Evolutionary conservation across 768 basidiomycete species (phyloP), one percentile per base, ranked within the genome.

Genomic region (Rhodotorula babjevae): DNA sequence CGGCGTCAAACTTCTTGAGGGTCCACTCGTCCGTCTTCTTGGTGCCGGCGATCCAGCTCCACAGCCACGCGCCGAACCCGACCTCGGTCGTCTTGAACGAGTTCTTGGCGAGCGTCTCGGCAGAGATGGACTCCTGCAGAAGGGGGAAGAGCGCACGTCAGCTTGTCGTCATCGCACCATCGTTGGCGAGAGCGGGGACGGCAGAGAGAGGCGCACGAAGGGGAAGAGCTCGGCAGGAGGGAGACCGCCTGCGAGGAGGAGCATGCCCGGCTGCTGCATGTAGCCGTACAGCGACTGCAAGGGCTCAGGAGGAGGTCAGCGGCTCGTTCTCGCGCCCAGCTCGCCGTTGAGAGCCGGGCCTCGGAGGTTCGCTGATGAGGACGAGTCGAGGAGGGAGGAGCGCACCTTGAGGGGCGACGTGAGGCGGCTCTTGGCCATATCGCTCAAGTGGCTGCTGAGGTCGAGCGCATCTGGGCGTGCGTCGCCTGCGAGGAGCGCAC

Each of bases 221-320:
- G 82, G 82, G 74, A 82, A 92, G 79, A 87, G 88, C 0, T 84
- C 84, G 15, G 89, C 86, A 71, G 83, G 84, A 0, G 91, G 90
- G 36, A 89, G 77, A 19, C 89, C 89, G 88, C 90, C 90, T n/a
- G 89, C 65, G 72, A 92, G 82, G 62, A 79, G 81, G 63, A 90
- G 85, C 15, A 87, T 71, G 18, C 62, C 67, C 44, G 69, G 73
- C n/a, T 72, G 74, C 71, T 52, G 12, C 36, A 76, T 61, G 61
- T 72, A 76, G 61, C 69, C 69, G 71, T 76, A 76, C 57, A 76
- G 60, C 1, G 27, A 14, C 73, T 70, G 57, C 15, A 6, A 0
- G 53, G 11, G 16, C 47, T 5, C 5, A 5, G 5, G 46, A 15
- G 46, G 46, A 47, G 15, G 46, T 49, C 47, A 49, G 47, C 19